Base-by-base conservation (phyloP, 2,329 filamentous ascomycete genomes). In the Diplodia intermedia region DNA sequence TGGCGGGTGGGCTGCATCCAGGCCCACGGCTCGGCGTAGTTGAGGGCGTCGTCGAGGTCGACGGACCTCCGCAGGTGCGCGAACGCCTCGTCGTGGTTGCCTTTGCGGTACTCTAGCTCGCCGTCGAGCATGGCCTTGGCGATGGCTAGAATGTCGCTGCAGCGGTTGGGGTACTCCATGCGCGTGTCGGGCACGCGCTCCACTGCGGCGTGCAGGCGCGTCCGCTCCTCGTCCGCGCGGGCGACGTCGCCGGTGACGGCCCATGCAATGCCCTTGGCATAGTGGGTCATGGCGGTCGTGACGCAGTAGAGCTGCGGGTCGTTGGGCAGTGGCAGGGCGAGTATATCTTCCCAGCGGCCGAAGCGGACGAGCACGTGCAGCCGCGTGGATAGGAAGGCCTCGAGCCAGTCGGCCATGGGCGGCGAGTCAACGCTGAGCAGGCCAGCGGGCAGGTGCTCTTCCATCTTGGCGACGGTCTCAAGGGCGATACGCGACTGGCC, bases 361-460 rank as follows among this genome's bases (percentile, higher is more conserved):
- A 94, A 94, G 0, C 91, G 87, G 54, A 94, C 83, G 18, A 91
- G 81, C 0, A 89, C 88, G 75, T 94, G 91, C 1, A 90, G 81
- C 3, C 88, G 85, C 76, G 92, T 87, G 1, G 86, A 85, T 3
- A 91, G 78, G 71, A 92, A 93, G 1, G 86, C 86, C 77, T 94
- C 91, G 0, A 93, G 81, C 88, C 90, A 93, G 76, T 93, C 90
- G 0, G 91, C 90, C 90, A 94, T 93, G 0, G 90, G 89, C 0
- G 90, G 90, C 0, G 86, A 88, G 70, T 88, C 75, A 4, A 91
- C 81, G 0, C 86, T 85, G 0, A 94, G 81, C 3, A 93, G 77
- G 0, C 85, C 84, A 65, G 90, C 86, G 0, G 90, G 86, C 4
- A 93, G 79, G 0, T 87, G 86, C 0, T 78, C 78, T 73, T 93